Conservation (phyloP, 345 rosid species). For the Passiflora organensis region DNA sequence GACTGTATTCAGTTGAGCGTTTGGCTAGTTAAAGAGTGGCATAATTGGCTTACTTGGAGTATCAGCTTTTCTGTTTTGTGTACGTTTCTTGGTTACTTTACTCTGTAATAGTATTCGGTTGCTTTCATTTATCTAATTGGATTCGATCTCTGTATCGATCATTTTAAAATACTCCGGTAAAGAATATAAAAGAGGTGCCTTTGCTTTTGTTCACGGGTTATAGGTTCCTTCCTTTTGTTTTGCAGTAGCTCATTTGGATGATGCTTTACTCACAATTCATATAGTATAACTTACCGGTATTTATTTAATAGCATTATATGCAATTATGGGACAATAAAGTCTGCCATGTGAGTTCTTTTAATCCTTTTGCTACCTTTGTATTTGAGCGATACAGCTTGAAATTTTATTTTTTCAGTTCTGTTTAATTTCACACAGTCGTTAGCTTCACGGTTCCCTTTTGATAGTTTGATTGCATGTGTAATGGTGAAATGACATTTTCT, state of each 20-base stretch:
- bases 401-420: too few relatives aligned
- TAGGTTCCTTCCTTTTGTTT: conserved; percentile 16
- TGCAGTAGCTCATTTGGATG: conserved; percentile 18
- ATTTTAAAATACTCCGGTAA: not conserved
- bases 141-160: not conserved
- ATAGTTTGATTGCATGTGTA: too few relatives aligned
- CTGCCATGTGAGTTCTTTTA: conserved; percentile 8
- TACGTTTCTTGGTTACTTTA: not conserved
- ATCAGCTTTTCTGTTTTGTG: not conserved
- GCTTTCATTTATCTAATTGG: not conserved
- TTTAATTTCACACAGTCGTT: too few relatives aligned
- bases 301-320: not conserved
- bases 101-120: not conserved
- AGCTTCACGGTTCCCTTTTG: too few relatives aligned
- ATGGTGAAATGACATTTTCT: too few relatives aligned
- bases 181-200: not conserved
- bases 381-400: too few relatives aligned
- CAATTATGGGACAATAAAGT: not conserved
- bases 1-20: not conserved
- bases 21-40: too few relatives aligned
- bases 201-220: conserved; percentile 12
- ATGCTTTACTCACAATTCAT: conserved; percentile 39
- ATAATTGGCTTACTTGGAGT: not conserved
- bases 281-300: not conserved
- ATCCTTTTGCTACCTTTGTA: conserved; percentile 1